Conservation (phyloP, 805 yeast species). For the Kodamaea neixiangensis region DNA sequence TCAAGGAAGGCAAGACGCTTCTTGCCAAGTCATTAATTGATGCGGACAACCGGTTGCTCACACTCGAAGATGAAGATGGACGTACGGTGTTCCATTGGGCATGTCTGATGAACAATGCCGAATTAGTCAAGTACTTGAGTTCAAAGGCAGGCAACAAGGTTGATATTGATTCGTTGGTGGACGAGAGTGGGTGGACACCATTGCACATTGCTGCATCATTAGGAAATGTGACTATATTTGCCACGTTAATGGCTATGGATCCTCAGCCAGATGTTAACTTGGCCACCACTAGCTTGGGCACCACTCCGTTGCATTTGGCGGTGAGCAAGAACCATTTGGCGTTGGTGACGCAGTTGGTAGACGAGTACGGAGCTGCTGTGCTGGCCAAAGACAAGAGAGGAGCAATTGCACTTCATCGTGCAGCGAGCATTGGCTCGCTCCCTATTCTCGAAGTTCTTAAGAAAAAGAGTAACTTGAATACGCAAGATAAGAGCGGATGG, state of each 20-base stretch:
- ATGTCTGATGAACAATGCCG: slow-evolving; percentile 57
- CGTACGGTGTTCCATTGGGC: slow-evolving; percentile 92
- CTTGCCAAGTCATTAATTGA: slow-evolving; percentile 53
- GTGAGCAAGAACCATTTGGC: slow-evolving; percentile 64
- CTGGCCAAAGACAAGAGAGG: slow-evolving; percentile 67
- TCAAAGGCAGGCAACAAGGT: slow-evolving; percentile 25
- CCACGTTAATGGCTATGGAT: slow-evolving; percentile 45
- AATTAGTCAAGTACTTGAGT: slow-evolving; percentile 48
- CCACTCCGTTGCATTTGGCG: slow-evolving; percentile 76
- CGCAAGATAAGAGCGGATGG: slow-evolving; percentile 74
- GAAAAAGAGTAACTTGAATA: slow-evolving; percentile 60
- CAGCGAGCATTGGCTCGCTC: slow-evolving; percentile 73
- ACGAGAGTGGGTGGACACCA: slow-evolving; percentile 87
- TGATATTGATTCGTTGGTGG: slow-evolving; percentile 69
- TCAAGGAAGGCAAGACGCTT: slow-evolving; percentile 57
- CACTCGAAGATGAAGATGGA: slow-evolving; percentile 64
- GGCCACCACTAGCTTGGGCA: slow-evolving; percentile 64
- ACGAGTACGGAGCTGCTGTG: slow-evolving; percentile 57
- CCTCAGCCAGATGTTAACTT: slow-evolving; percentile 59
- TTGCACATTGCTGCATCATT: slow-evolving; percentile 79
- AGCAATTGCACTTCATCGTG: slow-evolving; percentile 74
- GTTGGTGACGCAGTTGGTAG: slow-evolving; percentile 55
- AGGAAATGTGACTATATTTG: slow-evolving; percentile 59
- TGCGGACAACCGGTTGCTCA: slow-evolving; percentile 49
- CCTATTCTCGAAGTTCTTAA: slow-evolving; percentile 57